Percentiles rank a stretch among this genome's conserved stretches.
phyloP scores from a whole-genome alignment of 495 filamentous ascomycete species.

The Xylaria bambusicola region DNA sequence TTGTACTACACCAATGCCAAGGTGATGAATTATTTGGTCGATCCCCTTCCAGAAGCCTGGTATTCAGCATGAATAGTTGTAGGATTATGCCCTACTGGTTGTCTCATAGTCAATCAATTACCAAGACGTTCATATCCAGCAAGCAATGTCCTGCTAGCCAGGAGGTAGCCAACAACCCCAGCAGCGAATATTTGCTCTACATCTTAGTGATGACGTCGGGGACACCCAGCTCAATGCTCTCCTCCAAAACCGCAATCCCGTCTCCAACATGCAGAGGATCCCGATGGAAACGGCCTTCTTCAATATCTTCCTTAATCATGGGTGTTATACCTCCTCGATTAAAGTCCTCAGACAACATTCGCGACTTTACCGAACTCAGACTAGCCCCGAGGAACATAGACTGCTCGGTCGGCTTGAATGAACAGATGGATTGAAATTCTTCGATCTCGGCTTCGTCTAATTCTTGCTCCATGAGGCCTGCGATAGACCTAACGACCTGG shows the following conservation, averaged over 20 bases:
- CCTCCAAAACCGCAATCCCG: conserved; percentile 61
- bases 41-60: too few species aligned
- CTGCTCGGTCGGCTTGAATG: neutral
- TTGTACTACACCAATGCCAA: too few species aligned
- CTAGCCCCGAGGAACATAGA: conserved; percentile 16
- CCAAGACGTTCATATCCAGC: conserved; percentile 1
- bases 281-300: conserved; percentile 26
- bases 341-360: conserved; percentile 23
- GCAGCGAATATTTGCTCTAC: conserved; percentile 11
- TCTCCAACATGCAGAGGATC: conserved; percentile 45
- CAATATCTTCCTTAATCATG: conserved; percentile 20
- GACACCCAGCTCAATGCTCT: conserved; percentile 52
- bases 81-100: neutral
- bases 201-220: conserved; percentile 54
- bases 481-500: neutral
- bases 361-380: conserved; percentile 21
- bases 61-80: too few species aligned
- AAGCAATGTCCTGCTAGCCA: neutral
- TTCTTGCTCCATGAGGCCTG: conserved; percentile 3
- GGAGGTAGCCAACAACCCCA: neutral
- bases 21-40: too few species aligned
- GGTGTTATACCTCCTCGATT: conserved; percentile 7
- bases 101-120: neutral
- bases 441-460: conserved; percentile 1
- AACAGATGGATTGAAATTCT: conserved; percentile 13